A percentile compares a stretch with the other conserved stretches of the same genome.
These are phyloP conservation scores for Penicillium nordicum DNA, from an alignment of 2,329 filamentous ascomycete species.

Conservation along the genomic window DNA sequence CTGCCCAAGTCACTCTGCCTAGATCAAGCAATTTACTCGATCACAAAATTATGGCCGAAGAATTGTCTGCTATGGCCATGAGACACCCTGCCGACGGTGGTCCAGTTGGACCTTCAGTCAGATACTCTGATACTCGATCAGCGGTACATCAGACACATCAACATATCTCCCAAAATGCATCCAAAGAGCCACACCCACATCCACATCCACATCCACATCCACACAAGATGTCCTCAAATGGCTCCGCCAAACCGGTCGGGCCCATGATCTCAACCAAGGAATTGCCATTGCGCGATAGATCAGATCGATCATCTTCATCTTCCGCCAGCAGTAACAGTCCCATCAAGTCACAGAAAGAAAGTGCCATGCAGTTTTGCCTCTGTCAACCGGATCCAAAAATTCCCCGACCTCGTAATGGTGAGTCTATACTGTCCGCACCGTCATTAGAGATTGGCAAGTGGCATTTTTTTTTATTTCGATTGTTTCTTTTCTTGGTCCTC, in stretches of 20 bases:
- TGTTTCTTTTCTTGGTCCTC: conserved; percentile 16
- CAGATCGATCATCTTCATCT: conserved; percentile 32
- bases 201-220: neutral
- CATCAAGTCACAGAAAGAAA: conserved; percentile 38
- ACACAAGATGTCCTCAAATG: conserved; percentile 13
- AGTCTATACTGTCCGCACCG: conserved; percentile 35
- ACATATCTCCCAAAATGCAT: conserved; percentile 24
- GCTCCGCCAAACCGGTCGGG: conserved; percentile 10
- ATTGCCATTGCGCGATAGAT: conserved; percentile 25
- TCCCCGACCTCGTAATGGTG: conserved; percentile 67
- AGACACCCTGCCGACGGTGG: conserved; percentile 10
- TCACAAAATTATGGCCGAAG: conserved; percentile 43
- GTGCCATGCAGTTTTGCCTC: conserved; percentile 58
- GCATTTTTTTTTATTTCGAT: conserved; percentile 12
- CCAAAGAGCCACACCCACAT: conserved; percentile 12
- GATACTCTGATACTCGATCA: conserved; percentile 23
- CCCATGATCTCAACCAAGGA: conserved; percentile 21
- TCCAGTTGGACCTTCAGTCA: conserved; percentile 17
- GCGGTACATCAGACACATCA: conserved; percentile 23
- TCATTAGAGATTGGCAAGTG: conserved; percentile 23
- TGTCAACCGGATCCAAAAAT: conserved; percentile 70
- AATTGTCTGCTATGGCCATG: conserved; percentile 14
- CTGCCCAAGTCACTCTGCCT: conserved; percentile 31
- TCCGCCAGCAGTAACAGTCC: conserved; percentile 30
- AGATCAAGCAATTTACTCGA: conserved; percentile 39